Conservation (phyloP, 1,139 yeast genomes). For the Taiozyma sp. region DNA sequence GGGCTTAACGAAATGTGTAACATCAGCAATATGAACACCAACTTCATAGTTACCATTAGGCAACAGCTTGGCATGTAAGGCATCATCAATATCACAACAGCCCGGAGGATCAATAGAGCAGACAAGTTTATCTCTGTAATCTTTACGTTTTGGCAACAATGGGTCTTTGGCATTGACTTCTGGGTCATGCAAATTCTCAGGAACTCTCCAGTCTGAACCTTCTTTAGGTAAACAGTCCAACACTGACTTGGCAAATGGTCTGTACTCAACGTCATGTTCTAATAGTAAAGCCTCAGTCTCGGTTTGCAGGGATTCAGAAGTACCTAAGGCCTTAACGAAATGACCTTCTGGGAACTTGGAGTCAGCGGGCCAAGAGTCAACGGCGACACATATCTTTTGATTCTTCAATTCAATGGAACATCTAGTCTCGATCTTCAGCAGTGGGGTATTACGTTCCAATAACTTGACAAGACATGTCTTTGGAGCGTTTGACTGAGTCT, state of each 20-base stretch:
- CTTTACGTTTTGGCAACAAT: constrained; percentile 63
- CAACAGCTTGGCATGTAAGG: constrained; percentile 77
- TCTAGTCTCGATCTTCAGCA: constrained; percentile 77
- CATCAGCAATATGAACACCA: constrained; percentile 99
- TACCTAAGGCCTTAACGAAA: constrained; percentile 86
- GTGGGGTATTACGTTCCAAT: no score
- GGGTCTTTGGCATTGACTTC: constrained; percentile 44
- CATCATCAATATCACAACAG: constrained; percentile 99
- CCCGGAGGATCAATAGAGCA: constrained; percentile 98
- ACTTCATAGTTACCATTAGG: constrained; percentile 96
- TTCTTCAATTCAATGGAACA: constrained; percentile 48
- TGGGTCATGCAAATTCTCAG: constrained; percentile 50
- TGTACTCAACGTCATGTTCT: constrained; percentile 94
- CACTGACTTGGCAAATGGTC: constrained; percentile 93
- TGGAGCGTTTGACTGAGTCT: constrained; percentile 25
- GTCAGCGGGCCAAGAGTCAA: constrained; percentile 86
- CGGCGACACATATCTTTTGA: constrained; percentile 84
- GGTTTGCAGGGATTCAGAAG: constrained; percentile 86
- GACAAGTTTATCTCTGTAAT: constrained; percentile 81
- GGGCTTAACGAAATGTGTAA: constrained; percentile 95
- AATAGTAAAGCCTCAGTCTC: constrained; percentile 93
- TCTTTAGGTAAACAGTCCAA: constrained; percentile 89
- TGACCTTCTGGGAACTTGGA: constrained; percentile 94
- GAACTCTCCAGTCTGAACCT: constrained; percentile 92
- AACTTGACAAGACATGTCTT: no score